Conservation (phyloP, 306 rosid genomes). For the Argentina anserina region DNA sequence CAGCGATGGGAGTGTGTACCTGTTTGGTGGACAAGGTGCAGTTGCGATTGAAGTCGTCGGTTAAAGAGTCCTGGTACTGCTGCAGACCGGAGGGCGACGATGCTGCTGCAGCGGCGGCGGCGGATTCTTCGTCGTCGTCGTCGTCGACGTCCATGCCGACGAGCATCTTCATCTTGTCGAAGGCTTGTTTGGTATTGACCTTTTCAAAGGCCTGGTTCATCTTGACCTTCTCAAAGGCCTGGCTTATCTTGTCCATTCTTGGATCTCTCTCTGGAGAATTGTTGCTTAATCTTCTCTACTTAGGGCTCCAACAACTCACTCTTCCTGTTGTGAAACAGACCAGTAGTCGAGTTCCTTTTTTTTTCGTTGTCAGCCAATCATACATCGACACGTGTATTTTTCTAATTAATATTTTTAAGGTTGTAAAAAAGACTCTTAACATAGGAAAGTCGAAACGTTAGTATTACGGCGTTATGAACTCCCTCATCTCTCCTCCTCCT, state of each 20-base stretch:
- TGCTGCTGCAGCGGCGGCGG: neutral
- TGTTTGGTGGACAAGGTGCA: conserved; percentile 81
- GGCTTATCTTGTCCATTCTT: neutral
- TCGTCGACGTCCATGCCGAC: conserved; percentile 84
- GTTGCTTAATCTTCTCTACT: too few relatives aligned
- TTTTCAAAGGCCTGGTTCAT: conserved; percentile 22
- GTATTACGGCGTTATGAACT: too few relatives aligned
- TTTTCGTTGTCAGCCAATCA: too few relatives aligned
- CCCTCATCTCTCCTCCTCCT: too few relatives aligned
- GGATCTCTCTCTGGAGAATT: neutral
- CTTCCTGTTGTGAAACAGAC: too few relatives aligned
- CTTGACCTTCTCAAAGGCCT: conserved; percentile 23
- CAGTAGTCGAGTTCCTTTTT: too few relatives aligned
- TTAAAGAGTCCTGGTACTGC: conserved; percentile 42
- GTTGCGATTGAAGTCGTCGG: conserved; percentile 82
- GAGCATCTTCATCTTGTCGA: conserved; percentile 73
- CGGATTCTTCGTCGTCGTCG: conserved; percentile 13
- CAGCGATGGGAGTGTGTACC: conserved; percentile 30
- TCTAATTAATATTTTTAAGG: too few relatives aligned
- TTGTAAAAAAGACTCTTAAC: too few relatives aligned
- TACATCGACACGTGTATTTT: too few relatives aligned
- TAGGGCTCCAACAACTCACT: too few relatives aligned
- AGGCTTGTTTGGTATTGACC: conserved; percentile 78
- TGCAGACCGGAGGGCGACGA: conserved; percentile 30
- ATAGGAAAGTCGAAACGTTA: too few relatives aligned